Base-by-base conservation (phyloP, 2,329 filamentous ascomycete species). In the Botrytis squamosa region DNA sequence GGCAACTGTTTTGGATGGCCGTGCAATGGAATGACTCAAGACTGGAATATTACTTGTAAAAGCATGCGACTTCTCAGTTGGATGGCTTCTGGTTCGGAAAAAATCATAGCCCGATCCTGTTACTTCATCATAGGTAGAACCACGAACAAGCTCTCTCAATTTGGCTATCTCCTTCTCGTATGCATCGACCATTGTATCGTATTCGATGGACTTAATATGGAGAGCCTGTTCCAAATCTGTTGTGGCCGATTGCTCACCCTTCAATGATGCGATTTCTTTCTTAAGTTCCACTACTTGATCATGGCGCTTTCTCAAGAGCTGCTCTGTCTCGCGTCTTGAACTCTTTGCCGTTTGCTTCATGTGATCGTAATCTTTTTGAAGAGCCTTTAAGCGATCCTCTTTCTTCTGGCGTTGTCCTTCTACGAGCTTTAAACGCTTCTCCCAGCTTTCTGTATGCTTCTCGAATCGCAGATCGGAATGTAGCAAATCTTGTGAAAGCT, bases 261-360 rank as follows among this genome's bases (percentile, higher is more conserved):
- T 86, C 4, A 89, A 80, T 0, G 81, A 81, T 74, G 83, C 84
- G 57, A 89, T 80, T 76, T 88, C 86, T 76, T 85, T 86, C 80
- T 87, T 88, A 12, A 91, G 84, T 62, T 87, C 84, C 14, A 85
- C 82, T 74, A 90, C 88, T 80, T 88, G 88, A 57, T 84, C 83
- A 74, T 90, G 88, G 72, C 88, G 88, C 75, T 85, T 86, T 71
- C 87, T 84, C 63, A 90, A 77, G 3, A 90, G 86, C 25, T 85
- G 84, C 77, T 86, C 85, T 6, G 87, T 87, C 74, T 91, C 88
- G 14, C 83, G 82, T n/a, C 88, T 86, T 55, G 85, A 85, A 9
- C 84, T 80, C 75, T 89, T 87, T 29, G 86, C 85, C 64, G 88
- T 84, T 46, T 85, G 84, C 75, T 87, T 87, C 52, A 89, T 84